Evolutionary conservation across 257 asterid genomes (phyloP), one percentile per base, ranked within the genome.

Genomic region (Nicotiana attenuata): DNA sequence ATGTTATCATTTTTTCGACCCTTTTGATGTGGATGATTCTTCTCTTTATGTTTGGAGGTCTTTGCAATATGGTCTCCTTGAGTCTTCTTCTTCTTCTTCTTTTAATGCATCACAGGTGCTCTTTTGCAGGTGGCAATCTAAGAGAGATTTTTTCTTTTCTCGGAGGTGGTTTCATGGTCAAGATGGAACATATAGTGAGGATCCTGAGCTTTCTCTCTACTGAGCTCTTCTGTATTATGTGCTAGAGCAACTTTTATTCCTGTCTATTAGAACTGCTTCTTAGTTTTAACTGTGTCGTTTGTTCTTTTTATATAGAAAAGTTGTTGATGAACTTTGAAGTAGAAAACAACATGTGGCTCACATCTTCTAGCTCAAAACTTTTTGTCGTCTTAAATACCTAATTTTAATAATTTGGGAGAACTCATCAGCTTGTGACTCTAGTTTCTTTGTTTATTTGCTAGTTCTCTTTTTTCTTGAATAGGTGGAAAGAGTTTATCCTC

Each of bases 111-210:
- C 81, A 13, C 60, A 81, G 45, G 81, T 78, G 47, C 71, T 68
- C 81, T 33, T 83, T 47, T 88, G 86, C 96, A 96, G 99, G 99
- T 89, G 99, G 98, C 91, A 90, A 65, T 85, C 93, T 24, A 96
- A 90, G 90, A 92, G 91, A 90, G 99, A 96, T 86, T 96, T 96
- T 81, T 93, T 94, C 76, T 96, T 92, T 87, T 94, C 99, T 77
- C 88, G 99, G 88, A 97, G 93, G 83, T 96, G 99, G 99, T 94
- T 93, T 87, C 97, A 91, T 45, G 98, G 96, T 83, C 98, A 96
- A 89, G 99, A 96, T 83, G 99, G 98, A 87, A 90, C 97, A 65
- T 94, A 96, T 87, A 94, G 99, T 96, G 91, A 89, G 97, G 80
- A 75, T 85, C 61, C 56, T 77, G 41, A 33, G 65, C 65, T 63